Base-by-base conservation (phyloP, 257 asterid species). In the Eustoma russellianum region DNA sequence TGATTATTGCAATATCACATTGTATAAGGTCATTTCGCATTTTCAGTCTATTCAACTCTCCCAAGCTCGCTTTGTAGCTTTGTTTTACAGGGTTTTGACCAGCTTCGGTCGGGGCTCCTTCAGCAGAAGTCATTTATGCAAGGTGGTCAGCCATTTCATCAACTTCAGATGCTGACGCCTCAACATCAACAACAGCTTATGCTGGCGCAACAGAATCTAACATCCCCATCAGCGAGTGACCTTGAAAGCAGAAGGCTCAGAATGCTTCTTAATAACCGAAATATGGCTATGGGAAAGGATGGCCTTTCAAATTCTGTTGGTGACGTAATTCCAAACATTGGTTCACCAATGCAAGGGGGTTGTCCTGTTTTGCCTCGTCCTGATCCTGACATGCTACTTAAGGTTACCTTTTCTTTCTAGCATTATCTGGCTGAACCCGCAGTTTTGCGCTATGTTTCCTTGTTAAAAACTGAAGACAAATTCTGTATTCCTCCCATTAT, bases 141-240 rank as follows among this genome's bases (percentile, higher is more conserved):
- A 65, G 93, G 95, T 24, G 74, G 88, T 44, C 99, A 92, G 70
- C 91, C 97, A 38, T 92, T 79, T 63, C 94, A 81, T 80, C 97
- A 88, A 64, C 65, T 88, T 44, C 99, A 88, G 74, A 85, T 92
- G 93, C 70, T 92, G 41, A 63, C 98, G 2, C 93, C 94, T 33
- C 99, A 92, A 85, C 95, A 91, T 70, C 98, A 91, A 51, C 98
- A 88, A 61, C 99, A 92, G 63, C 94, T 92, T 46, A 71, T 92
- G 83, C 74, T 92, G 30, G 97, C 95, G 1, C 99, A 88, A 63
- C 99, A 92, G 69, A 88, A 64, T 65, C 48, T 88, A 71, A 76
- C 93, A 14, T 92, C 99, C 15, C 82, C 95, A 14, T 79, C 97
- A 50, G 83, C 88, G 47, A 77, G 50, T 58, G 99, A 92, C 48